These are phyloP conservation scores for Entelexis paramagnoliae DNA, from an alignment of 1,139 yeast species.

Conservation along the genomic window DNA sequence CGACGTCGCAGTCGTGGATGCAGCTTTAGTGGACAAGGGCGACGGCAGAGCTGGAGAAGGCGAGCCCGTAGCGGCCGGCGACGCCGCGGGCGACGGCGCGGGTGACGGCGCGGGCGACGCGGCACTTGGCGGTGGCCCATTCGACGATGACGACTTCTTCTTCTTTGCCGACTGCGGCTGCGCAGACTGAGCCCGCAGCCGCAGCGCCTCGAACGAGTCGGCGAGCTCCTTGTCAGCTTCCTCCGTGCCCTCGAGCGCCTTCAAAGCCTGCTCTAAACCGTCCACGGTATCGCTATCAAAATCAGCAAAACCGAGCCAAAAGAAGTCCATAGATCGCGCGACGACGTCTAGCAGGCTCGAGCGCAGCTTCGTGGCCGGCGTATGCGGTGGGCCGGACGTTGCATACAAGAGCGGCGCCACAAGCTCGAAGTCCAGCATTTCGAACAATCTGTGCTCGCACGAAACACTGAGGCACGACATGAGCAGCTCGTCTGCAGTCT, in stretches of 20 bases:
- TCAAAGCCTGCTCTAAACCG: slow-evolving; percentile 12
- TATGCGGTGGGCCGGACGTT: slow-evolving; percentile 1
- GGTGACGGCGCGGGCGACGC: background rate
- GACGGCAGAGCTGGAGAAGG: background rate
- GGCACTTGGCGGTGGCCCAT: too few species aligned
- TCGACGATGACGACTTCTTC: background rate
- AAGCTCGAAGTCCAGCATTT: slow-evolving; percentile 17
- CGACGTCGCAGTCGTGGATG: too few species aligned
- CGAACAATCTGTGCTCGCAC: slow-evolving; percentile 20
- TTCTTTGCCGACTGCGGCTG: background rate
- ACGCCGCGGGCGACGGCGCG: background rate
- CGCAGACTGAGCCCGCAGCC: background rate
- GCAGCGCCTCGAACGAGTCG: slow-evolving; percentile 6
- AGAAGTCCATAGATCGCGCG: slow-evolving; percentile 18
- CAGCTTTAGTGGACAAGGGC: background rate
- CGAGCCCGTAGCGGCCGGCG: background rate
- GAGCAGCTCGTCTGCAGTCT: slow-evolving; percentile 21
- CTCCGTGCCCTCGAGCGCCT: slow-evolving; percentile 7
- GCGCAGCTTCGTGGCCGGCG: slow-evolving; percentile 4
- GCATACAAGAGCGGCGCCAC: slow-evolving; percentile 15
- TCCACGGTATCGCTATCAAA: slow-evolving; percentile 11
- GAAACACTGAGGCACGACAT: slow-evolving; percentile 12
- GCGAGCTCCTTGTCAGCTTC: slow-evolving; percentile 8
- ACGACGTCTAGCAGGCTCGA: slow-evolving; percentile 14
- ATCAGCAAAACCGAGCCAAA: slow-evolving; percentile 8